Percentiles rank a stretch among this genome's conserved stretches.
phyloP scores from a whole-genome alignment of 768 basidiomycete species.

The Calocybe indica region DNA sequence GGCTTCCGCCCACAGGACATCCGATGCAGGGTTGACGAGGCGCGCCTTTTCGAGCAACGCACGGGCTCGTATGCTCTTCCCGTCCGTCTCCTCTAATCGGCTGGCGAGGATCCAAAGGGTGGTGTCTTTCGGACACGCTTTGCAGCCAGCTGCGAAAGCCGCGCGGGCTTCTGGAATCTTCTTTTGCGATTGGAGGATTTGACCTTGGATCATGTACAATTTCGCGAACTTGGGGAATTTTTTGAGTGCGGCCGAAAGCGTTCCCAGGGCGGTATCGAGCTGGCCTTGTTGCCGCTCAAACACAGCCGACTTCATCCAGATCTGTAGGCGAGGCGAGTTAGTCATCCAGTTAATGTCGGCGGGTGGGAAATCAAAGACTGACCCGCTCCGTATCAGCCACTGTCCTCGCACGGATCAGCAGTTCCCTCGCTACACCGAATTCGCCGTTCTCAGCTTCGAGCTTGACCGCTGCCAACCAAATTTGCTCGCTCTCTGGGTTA shows the following conservation, averaged over 20 bases:
- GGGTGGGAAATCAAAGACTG: constrained; percentile 16
- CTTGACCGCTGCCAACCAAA: constrained; percentile 97
- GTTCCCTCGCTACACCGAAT: constrained; percentile 75
- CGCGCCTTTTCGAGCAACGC: constrained; percentile 88
- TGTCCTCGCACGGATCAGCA: constrained; percentile 82
- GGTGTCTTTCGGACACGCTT: constrained; percentile 80
- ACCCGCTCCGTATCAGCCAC: constrained; percentile 92
- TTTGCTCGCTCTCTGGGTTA: constrained; percentile 94
- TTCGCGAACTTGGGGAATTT: constrained; percentile 91
- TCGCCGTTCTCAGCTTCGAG: constrained; percentile 95
- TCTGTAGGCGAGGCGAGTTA: constrained; percentile 37
- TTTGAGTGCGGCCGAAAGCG: constrained; percentile 63
- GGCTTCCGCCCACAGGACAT: constrained; percentile 86
- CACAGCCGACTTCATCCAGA: constrained; percentile 99
- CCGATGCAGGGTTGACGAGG: constrained; percentile 78
- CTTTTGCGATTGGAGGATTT: constrained; percentile 67
- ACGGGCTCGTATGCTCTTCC: constrained; percentile 88
- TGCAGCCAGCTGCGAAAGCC: constrained; percentile 79
- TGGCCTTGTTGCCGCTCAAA: constrained; percentile 90
- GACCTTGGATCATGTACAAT: constrained; percentile 96
- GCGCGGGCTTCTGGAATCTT: constrained; percentile 65
- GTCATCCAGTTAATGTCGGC: constrained; percentile 2
- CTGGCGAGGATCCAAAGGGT: constrained; percentile 88
- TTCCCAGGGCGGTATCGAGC: constrained; percentile 66
- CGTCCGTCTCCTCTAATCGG: constrained; percentile 84